Percentiles rank a stretch among this genome's conserved stretches.
Evolutionary conservation across 441 rosid genomes (phyloP).

Genomic region (Pelargonium citronellum): DNA sequence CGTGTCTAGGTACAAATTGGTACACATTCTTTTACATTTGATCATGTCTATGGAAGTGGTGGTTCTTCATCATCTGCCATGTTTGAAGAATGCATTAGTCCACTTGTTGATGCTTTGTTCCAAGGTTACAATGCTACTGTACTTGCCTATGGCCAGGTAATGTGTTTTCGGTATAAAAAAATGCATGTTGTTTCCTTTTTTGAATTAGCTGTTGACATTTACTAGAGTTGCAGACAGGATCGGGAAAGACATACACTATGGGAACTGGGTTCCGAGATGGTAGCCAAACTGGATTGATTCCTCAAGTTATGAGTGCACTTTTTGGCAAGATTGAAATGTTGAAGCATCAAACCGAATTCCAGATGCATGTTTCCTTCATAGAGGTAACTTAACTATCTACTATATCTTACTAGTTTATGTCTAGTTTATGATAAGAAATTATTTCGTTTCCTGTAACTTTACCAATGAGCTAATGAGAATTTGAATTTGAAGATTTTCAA

Average conservation of each 20-base stretch:
- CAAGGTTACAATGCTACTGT: slow-evolving; percentile 61
- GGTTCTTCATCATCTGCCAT: slow-evolving; percentile 38
- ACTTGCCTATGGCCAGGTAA: slow-evolving; percentile 62
- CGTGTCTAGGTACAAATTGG: slow-evolving; percentile 49
- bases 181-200: background rate
- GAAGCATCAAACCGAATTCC: slow-evolving; percentile 42
- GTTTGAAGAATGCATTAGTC: slow-evolving; percentile 50
- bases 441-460: background rate
- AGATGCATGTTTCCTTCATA: slow-evolving; percentile 57
- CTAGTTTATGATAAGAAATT: background rate
- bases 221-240: slow-evolving; percentile 51
- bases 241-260: slow-evolving; percentile 68
- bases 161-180: background rate
- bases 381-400: slow-evolving; percentile 33
- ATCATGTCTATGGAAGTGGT: slow-evolving; percentile 50
- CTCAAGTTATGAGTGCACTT: slow-evolving; percentile 46
- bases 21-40: slow-evolving; percentile 50
- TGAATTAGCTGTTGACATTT: slow-evolving; percentile 17
- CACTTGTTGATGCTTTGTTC: slow-evolving; percentile 54
- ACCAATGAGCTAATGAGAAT: slow-evolving; percentile 18
- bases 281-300: slow-evolving; percentile 44
- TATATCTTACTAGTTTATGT: background rate
- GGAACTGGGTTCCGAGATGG: slow-evolving; percentile 58
- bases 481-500: slow-evolving; percentile 49
- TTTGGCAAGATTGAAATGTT: slow-evolving; percentile 44